phyloP scores from a whole-genome alignment of 163 green algal genomes.

The Chlamydomonas reinhardtii region DNA sequence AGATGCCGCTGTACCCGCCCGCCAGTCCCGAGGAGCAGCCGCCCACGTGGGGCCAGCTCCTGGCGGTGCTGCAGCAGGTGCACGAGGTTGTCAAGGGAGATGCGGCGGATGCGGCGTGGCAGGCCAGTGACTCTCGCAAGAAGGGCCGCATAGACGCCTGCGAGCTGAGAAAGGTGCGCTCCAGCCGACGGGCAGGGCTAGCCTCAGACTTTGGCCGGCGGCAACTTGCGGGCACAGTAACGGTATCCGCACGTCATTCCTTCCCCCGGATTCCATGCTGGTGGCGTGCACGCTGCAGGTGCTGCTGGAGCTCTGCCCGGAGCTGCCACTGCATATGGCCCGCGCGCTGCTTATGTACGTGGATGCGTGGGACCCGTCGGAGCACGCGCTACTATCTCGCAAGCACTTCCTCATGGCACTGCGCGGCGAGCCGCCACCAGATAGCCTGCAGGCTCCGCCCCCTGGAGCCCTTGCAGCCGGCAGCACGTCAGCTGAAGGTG shows the following conservation, averaged over 20 bases:
- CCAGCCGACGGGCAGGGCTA: background rate
- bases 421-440: slow-evolving; percentile 15
- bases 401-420: slow-evolving; percentile 52
- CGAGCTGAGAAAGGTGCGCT: slow-evolving; percentile 33
- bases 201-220: no score
- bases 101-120: slow-evolving; percentile 5
- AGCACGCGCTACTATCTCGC: slow-evolving; percentile 51
- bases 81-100: background rate
- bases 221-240: no score
- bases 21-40: background rate
- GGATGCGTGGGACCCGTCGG: slow-evolving; percentile 50
- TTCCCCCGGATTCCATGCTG: no score
- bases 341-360: slow-evolving; percentile 24
- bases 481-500: no score
- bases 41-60: slow-evolving; percentile 2
- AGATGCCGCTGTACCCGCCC: background rate
- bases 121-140: slow-evolving; percentile 1
- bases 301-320: slow-evolving; percentile 22
- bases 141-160: slow-evolving; percentile 44
- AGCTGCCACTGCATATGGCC: slow-evolving; percentile 8
- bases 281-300: background rate
- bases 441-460: slow-evolving; percentile 28
- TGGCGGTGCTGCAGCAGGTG: background rate
- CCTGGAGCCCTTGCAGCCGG: background rate
- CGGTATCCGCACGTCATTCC: no score